These are phyloP conservation scores for Pseudotulostoma volvatum DNA, from an alignment of 495 filamentous ascomycete species.

Conservation along the genomic window DNA sequence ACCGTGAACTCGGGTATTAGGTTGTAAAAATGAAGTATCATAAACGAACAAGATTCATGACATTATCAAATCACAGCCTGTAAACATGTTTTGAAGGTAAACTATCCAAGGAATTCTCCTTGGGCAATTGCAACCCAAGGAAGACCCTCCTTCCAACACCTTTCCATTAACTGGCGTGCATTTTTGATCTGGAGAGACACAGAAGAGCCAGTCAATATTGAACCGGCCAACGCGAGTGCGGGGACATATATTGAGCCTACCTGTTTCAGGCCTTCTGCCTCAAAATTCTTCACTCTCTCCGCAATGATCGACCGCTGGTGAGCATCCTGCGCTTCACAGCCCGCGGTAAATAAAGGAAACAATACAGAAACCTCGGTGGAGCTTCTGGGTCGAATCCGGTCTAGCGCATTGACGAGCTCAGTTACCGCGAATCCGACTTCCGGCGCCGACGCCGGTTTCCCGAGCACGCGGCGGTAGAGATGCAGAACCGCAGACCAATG, in stretches of 20 bases:
- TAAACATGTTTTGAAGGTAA: background rate
- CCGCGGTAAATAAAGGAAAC: constrained; percentile 75
- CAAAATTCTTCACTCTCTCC: constrained; percentile 49
- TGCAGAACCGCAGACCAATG: constrained; percentile 69
- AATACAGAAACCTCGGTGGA: constrained; percentile 62
- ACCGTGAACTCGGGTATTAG: too few species aligned
- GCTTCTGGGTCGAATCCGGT: constrained; percentile 45
- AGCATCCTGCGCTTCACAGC: constrained; percentile 49
- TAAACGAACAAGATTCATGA: too few species aligned
- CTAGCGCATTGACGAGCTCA: constrained; percentile 43
- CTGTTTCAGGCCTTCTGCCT: constrained; percentile 65
- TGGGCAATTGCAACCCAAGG: constrained; percentile 27
- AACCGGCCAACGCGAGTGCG: background rate
- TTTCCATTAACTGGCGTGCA: constrained; percentile 28
- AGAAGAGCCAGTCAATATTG: background rate
- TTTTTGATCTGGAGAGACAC: constrained; percentile 21
- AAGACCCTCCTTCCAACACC: constrained; percentile 26
- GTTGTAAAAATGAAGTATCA: too few species aligned
- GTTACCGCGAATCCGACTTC: constrained; percentile 48
- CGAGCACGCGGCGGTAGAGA: constrained; percentile 56
- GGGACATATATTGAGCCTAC: constrained; percentile 22
- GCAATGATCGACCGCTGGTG: constrained; percentile 43
- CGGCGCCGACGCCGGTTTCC: constrained; percentile 33
- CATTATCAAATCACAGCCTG: background rate
- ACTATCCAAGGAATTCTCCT: constrained; percentile 29